These are phyloP conservation scores for Ramularia collo-cygni DNA, from an alignment of 2,329 filamentous ascomycete species.

Conservation along the genomic window DNA sequence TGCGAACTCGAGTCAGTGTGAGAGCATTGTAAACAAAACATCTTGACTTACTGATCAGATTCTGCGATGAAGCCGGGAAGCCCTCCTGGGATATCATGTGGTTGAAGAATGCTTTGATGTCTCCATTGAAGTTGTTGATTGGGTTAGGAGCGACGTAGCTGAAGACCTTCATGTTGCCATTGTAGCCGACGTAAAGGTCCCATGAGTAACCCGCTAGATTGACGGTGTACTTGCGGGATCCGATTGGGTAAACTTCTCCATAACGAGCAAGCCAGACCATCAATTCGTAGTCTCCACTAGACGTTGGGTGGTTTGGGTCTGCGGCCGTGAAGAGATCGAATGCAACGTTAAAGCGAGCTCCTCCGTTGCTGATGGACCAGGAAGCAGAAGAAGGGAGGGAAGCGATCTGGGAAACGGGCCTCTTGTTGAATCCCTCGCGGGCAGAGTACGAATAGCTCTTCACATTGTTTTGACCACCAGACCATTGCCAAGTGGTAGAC, in stretches of 20 bases:
- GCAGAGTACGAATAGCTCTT: constrained; percentile 38
- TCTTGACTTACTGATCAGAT: constrained; percentile 37
- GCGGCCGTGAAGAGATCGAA: constrained; percentile 56
- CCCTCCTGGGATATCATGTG: constrained; percentile 48
- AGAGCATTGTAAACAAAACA: too few species aligned
- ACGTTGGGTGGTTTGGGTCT: constrained; percentile 21
- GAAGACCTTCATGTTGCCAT: constrained; percentile 54
- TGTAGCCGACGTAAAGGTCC: constrained; percentile 55
- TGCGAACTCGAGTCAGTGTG: not conserved
- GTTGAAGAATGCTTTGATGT: constrained; percentile 51
- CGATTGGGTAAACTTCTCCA: constrained; percentile 51
- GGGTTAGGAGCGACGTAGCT: constrained; percentile 48
- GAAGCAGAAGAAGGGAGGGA: constrained; percentile 41
- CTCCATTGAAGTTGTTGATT: constrained; percentile 49
- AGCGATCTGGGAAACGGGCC: constrained; percentile 1
- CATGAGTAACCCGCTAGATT: constrained; percentile 50
- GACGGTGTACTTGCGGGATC: constrained; percentile 44
- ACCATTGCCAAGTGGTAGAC: constrained; percentile 36
- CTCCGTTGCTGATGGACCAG: constrained; percentile 45
- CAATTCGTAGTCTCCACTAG: constrained; percentile 49
- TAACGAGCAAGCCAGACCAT: constrained; percentile 60
- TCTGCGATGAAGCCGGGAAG: constrained; percentile 40
- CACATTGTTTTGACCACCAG: constrained; percentile 28
- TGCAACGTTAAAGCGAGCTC: constrained; percentile 51
- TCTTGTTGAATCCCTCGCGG: constrained; percentile 23